Conservation (phyloP, 192 early-diverging fungal species). For the Gaertneriomyces sp. region DNA sequence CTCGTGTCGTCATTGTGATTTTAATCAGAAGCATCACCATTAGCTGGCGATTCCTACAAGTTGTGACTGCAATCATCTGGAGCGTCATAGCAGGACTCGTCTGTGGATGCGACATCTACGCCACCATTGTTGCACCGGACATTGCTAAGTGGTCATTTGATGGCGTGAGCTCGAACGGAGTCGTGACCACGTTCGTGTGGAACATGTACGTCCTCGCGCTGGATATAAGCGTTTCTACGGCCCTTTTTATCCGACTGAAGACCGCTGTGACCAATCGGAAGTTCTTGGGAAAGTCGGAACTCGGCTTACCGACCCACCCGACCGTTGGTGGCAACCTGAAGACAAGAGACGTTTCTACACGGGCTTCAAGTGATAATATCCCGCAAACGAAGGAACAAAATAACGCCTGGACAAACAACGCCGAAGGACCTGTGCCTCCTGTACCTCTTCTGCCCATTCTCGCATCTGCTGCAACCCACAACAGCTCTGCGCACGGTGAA, state of each 20-base stretch:
- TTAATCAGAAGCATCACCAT: too few species aligned
- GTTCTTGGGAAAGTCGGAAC: background rate
- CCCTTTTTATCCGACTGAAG: background rate
- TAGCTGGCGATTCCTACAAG: too few species aligned
- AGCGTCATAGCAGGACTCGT: too few species aligned
- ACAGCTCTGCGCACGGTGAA: too few species aligned
- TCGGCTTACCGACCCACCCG: background rate
- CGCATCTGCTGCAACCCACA: background rate
- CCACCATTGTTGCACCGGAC: background rate
- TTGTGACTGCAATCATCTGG: too few species aligned
- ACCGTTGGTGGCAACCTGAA: background rate
- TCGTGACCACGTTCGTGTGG: background rate
- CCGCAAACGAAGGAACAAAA: too few species aligned
- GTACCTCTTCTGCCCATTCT: background rate
- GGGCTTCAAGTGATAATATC: too few species aligned
- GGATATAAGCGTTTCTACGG: background rate
- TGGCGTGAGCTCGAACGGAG: background rate
- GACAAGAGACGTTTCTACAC: too few species aligned
- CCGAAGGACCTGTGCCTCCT: too few species aligned
- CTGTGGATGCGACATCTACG: too few species aligned
- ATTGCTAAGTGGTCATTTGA: background rate
- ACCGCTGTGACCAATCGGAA: background rate
- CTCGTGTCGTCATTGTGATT: too few species aligned
- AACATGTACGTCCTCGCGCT: background rate
- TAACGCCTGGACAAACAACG: too few species aligned